phyloP scores from a whole-genome alignment of 192 early-diverging fungal species.

The Anaeromyces robustus region DNA sequence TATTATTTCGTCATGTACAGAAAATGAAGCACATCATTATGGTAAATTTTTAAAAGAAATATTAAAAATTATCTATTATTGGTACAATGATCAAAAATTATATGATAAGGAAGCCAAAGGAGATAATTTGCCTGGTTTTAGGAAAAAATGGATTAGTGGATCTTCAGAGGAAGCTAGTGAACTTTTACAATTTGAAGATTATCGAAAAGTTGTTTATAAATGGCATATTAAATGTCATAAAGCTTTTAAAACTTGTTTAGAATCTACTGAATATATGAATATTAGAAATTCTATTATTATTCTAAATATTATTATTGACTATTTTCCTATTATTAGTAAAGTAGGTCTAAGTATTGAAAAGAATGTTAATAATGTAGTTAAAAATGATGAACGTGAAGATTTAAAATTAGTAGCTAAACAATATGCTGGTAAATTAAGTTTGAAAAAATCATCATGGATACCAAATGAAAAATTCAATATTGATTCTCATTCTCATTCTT shows the following conservation, averaged over 20 bases:
- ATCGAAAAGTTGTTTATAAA: slow-evolving; percentile 44
- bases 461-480: neutral
- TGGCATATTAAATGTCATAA: slow-evolving; percentile 45
- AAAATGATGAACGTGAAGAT: slow-evolving; percentile 45
- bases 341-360: slow-evolving; percentile 33
- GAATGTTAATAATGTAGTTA: slow-evolving; percentile 23
- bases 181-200: slow-evolving; percentile 37
- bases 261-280: slow-evolving; percentile 49
- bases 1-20: slow-evolving; percentile 38
- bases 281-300: slow-evolving; percentile 61
- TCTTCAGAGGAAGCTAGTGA: slow-evolving; percentile 13
- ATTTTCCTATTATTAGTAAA: slow-evolving; percentile 39
- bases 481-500: neutral
- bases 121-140: slow-evolving; percentile 47
- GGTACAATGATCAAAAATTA: slow-evolving; percentile 28
- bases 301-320: slow-evolving; percentile 36
- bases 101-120: slow-evolving; percentile 41
- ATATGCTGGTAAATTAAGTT: slow-evolving; percentile 22
- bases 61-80: slow-evolving; percentile 31
- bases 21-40: slow-evolving; percentile 56
- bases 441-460: neutral
- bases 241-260: slow-evolving; percentile 19
- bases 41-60: slow-evolving; percentile 48
- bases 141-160: slow-evolving; percentile 37
- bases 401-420: slow-evolving; percentile 50